phyloP scores from a whole-genome alignment of 306 rosid species.

The Begonia loranthoides region DNA sequence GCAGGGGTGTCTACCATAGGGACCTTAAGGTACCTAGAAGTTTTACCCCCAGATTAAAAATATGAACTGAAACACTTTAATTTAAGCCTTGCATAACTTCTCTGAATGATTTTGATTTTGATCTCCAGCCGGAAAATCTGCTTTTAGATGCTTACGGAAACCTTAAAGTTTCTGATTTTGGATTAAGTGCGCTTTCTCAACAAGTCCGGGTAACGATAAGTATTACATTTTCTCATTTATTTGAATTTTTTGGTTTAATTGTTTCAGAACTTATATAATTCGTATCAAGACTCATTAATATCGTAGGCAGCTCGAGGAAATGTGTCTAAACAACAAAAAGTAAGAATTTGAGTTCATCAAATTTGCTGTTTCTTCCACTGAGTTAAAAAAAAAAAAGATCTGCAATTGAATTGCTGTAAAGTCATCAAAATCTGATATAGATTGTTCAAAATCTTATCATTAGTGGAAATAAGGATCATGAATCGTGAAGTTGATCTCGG shows the following conservation, averaged over 20 bases:
- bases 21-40: slow-evolving; percentile 63
- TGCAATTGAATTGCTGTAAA: background rate
- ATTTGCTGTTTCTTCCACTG: background rate
- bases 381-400: background rate
- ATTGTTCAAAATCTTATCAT: background rate
- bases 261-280: background rate
- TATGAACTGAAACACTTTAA: slow-evolving; percentile 1
- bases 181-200: slow-evolving; percentile 91
- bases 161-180: slow-evolving; percentile 97
- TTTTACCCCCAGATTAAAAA: background rate
- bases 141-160: slow-evolving; percentile 67
- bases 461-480: background rate
- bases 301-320: too few species aligned
- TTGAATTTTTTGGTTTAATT: slow-evolving; percentile 11
- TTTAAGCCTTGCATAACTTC: background rate
- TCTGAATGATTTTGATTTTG: slow-evolving; percentile 11
- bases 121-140: slow-evolving; percentile 86
- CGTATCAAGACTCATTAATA: background rate
- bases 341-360: background rate
- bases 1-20: slow-evolving; percentile 95
- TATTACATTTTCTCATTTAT: background rate
- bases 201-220: slow-evolving; percentile 63
- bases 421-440: background rate
- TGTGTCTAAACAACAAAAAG: background rate
- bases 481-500: too few species aligned